Evolutionary conservation across 75 land plant species (phyloP), one percentile per base, ranked within the genome.

Genomic region (Picea glauca): DNA sequence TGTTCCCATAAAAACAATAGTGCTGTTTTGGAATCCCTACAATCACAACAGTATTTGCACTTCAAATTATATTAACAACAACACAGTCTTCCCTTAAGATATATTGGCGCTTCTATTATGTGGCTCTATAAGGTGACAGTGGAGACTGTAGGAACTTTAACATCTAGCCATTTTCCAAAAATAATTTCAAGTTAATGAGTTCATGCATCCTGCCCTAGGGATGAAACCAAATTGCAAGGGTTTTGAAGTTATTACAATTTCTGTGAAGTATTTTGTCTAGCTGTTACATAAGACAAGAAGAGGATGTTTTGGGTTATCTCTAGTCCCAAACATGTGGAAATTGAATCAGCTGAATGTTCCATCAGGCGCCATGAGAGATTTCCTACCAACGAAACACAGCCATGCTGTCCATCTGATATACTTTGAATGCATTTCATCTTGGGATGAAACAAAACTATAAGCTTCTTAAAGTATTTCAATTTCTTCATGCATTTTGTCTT

Each of bases 1-100:
- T 93, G 96, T 81, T 85, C 90, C 81, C 79, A 72, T 78, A 93
- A 77, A 82, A 90, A 93, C n/a, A 46, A 32, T 2, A 80, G 59
- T 74, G 85, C 57, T 12, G 87, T 80, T 85, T 74, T 89, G 58
- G 84, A 18, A 65, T 57, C 81, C 87, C 95, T 93, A 82, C 65
- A 80, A 50, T 46, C 12, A 30, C 33, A 5, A 77, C 8, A 38
- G 15, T 33, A 56, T 43, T 43, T 70, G 3, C 13, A 43, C 26
- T 26, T 11, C 14, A 21, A 64, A 35, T 68, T 18, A 18, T 32
- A 68, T 17, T 15, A 35, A 68, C 46, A 38, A 18, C n/a, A n/a
- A n/a, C n/a, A n/a, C n/a, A 38, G 50, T 17, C 17, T 15, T 18
- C 9, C 38, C 7, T 38, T 35, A 38, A 15, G n/a, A 68, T 68